Percentiles rank a stretch among this genome's conserved stretches.
These are phyloP conservation scores for Tuber calosporum DNA, from an alignment of 495 filamentous ascomycete genomes.

Conservation along the genomic window DNA sequence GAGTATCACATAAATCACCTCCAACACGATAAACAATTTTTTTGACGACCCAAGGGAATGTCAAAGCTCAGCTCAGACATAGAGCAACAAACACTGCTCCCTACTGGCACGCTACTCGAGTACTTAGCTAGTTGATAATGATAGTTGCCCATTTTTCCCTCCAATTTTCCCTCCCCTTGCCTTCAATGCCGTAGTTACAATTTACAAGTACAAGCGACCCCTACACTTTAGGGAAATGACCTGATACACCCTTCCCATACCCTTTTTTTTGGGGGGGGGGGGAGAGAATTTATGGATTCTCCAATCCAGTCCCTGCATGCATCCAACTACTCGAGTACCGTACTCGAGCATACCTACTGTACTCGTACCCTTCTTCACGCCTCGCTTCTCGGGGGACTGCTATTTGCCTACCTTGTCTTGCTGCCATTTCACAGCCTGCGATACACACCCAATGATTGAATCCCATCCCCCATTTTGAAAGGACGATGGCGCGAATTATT, in stretches of 20 bases:
- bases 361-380: background rate
- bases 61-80: conserved; percentile 2
- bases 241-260: background rate
- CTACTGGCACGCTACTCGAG: background rate
- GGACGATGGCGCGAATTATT: conserved; percentile 1
- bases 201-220: no score
- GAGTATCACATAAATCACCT: background rate
- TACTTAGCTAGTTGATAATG: background rate
- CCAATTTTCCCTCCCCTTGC: background rate
- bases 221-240: background rate
- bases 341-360: no score
- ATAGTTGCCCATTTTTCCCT: background rate
- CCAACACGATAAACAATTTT: background rate
- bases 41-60: background rate
- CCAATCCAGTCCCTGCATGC: background rate
- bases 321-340: no score
- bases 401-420: background rate
- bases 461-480: background rate
- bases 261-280: background rate
- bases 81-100: background rate
- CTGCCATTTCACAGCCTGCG: background rate
- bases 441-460: background rate
- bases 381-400: background rate
- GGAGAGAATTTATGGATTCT: background rate
- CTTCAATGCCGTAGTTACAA: background rate